A percentile compares a stretch with the other conserved stretches of the same genome.
phyloP scores from a whole-genome alignment of 176 grass and related monocot species.

The Hordeum vulgare region MorexV3_pseudomolecules_assembly NC_058520.1:549057222-549057721 shows the following conservation, averaged over 20 bases:
- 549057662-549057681: slow-evolving; percentile 88
- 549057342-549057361: too few species aligned
- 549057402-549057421: too few species aligned
- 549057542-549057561: slow-evolving; percentile 49
- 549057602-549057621: slow-evolving; percentile 66
- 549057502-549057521: slow-evolving; percentile 3
- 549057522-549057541: slow-evolving; percentile 12
- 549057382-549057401: too few species aligned
- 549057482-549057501: slow-evolving; percentile 18
- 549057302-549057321: too few species aligned
- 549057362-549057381: slow-evolving; percentile 4
- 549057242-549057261: too few species aligned
- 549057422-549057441: slow-evolving; percentile 39
- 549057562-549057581: slow-evolving; percentile 42
- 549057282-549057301: too few species aligned
- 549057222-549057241: too few species aligned
- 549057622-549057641: slow-evolving; percentile 52
- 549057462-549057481: slow-evolving; percentile 18
- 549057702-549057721: slow-evolving; percentile 57
- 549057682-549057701: slow-evolving; percentile 81
- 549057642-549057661: slow-evolving; percentile 69
- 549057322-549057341: too few species aligned
- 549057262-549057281: too few species aligned
- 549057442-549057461: not conserved
- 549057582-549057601: slow-evolving; percentile 48